Percentiles rank a stretch among this genome's conserved stretches.
Conservation (phyloP, 495 filamentous ascomycete genomes). For the Peziza echinospora region DNA sequence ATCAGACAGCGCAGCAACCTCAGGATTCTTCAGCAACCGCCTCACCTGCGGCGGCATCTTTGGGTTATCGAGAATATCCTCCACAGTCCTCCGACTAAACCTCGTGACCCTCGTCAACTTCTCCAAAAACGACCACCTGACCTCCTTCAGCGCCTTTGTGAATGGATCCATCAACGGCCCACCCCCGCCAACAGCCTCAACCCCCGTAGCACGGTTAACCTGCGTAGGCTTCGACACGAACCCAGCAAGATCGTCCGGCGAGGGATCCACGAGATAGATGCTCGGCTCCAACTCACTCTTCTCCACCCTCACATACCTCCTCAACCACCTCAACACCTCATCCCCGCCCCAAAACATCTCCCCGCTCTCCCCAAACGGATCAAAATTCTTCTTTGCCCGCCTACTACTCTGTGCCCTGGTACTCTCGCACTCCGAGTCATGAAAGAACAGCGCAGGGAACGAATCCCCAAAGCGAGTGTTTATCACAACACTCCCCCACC, state of each 20-base stretch:
- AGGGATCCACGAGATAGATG: slow-evolving; percentile 78
- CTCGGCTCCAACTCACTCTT: slow-evolving; percentile 64
- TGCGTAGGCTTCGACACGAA: slow-evolving; percentile 44
- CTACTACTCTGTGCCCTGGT: slow-evolving; percentile 88
- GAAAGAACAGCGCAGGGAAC: slow-evolving; percentile 92
- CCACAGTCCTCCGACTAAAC: slow-evolving; percentile 75
- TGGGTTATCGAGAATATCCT: slow-evolving; percentile 75
- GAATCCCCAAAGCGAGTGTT: slow-evolving; percentile 75
- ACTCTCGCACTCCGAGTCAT: slow-evolving; percentile 86
- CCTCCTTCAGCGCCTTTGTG: slow-evolving; percentile 84
- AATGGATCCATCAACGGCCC: slow-evolving; percentile 77
- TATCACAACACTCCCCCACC: slow-evolving; percentile 87
- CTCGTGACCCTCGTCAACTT: slow-evolving; percentile 91
- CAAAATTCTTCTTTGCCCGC: slow-evolving; percentile 57
- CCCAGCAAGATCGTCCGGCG: slow-evolving; percentile 53
- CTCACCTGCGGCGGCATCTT: slow-evolving; percentile 70
- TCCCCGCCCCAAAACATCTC: slow-evolving; percentile 94
- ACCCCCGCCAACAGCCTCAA: slow-evolving; percentile 23
- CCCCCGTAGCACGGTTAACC: slow-evolving; percentile 22
- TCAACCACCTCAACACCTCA: slow-evolving; percentile 81
- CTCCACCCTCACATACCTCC: slow-evolving; percentile 60
- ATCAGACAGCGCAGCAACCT: slow-evolving; percentile 84
- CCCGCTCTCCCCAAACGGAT: slow-evolving; percentile 69
- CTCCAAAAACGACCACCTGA: slow-evolving; percentile 86
- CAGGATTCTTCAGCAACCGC: slow-evolving; percentile 68